These are phyloP conservation scores for Astrothelium macrocarpum DNA, from an alignment of 495 filamentous ascomycete genomes.

Conservation along the genomic window DNA sequence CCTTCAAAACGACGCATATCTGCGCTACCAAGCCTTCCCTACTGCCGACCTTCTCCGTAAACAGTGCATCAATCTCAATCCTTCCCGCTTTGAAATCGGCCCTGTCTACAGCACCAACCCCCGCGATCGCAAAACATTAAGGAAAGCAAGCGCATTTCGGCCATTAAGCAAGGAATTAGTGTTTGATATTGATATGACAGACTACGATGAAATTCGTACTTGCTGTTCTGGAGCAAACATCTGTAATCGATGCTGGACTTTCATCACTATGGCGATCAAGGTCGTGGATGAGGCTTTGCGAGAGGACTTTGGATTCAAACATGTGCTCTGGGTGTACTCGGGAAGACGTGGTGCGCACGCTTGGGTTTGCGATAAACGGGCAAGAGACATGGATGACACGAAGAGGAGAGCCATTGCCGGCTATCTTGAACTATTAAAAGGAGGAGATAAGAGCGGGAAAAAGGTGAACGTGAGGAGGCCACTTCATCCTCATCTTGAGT, in stretches of 20 bases:
- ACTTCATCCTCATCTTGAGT: conserved; percentile 80
- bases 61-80: conserved; percentile 75
- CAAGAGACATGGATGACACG: conserved; percentile 70
- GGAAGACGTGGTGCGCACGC: conserved; percentile 93
- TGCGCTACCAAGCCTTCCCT: conserved; percentile 84
- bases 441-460: conserved; percentile 76
- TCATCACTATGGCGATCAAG: conserved; percentile 95
- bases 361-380: conserved; percentile 93
- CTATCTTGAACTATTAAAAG: conserved; percentile 79
- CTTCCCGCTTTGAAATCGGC: conserved; percentile 93
- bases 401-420: conserved; percentile 72
- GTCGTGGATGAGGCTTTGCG: conserved; percentile 76
- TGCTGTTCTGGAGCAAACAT: conserved; percentile 92
- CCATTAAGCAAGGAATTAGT: conserved; percentile 86
- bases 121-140: conserved; percentile 79
- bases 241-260: conserved; percentile 88
- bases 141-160: conserved; percentile 60
- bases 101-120: conserved; percentile 91
- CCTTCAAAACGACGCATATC: conserved; percentile 75
- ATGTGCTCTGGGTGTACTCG: conserved; percentile 97
- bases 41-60: conserved; percentile 84
- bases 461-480: conserved; percentile 78
- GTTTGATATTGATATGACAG: conserved; percentile 98
- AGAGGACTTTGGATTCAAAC: conserved; percentile 91
- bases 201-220: conserved; percentile 93